These are phyloP conservation scores for Orbilia blumenaviensis DNA, from an alignment of 2,329 filamentous ascomycete genomes.

Conservation along the genomic window DNA sequence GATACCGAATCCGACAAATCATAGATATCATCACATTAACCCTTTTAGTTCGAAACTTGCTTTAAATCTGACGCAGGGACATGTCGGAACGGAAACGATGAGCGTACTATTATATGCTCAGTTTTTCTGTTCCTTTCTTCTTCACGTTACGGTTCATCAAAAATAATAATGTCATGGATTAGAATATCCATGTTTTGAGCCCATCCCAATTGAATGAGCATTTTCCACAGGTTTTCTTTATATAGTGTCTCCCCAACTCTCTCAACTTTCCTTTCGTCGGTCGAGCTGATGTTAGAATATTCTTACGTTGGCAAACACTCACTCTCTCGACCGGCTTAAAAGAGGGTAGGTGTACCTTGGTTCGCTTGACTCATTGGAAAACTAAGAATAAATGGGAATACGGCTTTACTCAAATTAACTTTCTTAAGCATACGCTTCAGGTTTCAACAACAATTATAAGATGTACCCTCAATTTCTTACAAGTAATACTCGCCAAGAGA, in stretches of 20 bases:
- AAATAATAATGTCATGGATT: neutral
- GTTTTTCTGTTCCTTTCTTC: neutral
- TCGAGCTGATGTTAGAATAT: conserved; percentile 12
- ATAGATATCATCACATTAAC: no score
- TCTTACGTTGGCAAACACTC: neutral
- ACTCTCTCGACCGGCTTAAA: neutral
- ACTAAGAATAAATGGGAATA: neutral
- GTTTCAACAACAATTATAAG: no score
- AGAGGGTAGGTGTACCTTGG: conserved; percentile 4
- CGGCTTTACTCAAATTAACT: no score
- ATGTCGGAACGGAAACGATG: neutral
- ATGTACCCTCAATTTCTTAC: neutral
- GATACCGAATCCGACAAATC: conserved; percentile 45
- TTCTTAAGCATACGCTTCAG: no score
- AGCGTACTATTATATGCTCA: neutral
- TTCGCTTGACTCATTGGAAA: neutral
- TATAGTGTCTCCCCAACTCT: neutral
- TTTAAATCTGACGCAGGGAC: neutral
- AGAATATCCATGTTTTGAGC: neutral
- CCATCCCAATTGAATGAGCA: neutral
- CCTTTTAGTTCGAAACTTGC: neutral
- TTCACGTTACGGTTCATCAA: neutral
- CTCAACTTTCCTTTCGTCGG: neutral
- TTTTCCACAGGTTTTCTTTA: neutral
- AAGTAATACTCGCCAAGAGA: no score